Conservation (phyloP, 78 protist genomes). For the Paulinella micropora region DNA sequence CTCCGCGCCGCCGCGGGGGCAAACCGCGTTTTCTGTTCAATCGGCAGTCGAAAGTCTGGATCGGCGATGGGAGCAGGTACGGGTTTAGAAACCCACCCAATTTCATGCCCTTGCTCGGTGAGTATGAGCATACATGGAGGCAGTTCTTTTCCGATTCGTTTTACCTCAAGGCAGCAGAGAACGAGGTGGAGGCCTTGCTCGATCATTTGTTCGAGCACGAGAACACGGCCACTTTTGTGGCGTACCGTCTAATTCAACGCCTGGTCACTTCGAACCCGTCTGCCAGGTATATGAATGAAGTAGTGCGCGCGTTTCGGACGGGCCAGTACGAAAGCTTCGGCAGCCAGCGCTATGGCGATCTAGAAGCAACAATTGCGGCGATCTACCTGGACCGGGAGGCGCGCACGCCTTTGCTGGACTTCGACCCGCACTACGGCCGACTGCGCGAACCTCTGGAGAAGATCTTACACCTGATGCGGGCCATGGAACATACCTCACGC, state of each 20-base stretch:
- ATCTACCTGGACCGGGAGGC: conserved; percentile 13
- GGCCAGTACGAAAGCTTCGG: background rate
- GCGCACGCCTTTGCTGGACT: background rate
- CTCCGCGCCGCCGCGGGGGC: background rate
- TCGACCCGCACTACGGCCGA: background rate
- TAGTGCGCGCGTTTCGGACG: background rate
- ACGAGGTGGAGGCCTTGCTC: conserved; percentile 1
- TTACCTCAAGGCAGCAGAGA: background rate
- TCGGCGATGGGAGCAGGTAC: background rate
- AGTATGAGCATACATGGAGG: background rate
- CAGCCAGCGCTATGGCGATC: background rate
- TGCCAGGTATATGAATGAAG: background rate
- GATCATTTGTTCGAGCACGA: background rate
- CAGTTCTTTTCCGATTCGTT: background rate
- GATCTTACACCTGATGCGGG: background rate
- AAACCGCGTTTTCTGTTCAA: background rate
- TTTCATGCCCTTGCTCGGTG: background rate
- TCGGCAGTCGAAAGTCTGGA: background rate
- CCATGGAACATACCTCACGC: too few species aligned
- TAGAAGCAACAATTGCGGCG: background rate
- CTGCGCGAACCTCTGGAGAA: conserved; percentile 4
- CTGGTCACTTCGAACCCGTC: conserved; percentile 8
- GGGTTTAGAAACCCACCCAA: background rate
- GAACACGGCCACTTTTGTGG: background rate
- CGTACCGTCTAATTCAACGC: conserved; percentile 10